Evolutionary conservation across 1,284 basidiomycete genomes (phyloP), one percentile per base, ranked within the genome.

Genomic region (Mycena citricolor): DNA sequence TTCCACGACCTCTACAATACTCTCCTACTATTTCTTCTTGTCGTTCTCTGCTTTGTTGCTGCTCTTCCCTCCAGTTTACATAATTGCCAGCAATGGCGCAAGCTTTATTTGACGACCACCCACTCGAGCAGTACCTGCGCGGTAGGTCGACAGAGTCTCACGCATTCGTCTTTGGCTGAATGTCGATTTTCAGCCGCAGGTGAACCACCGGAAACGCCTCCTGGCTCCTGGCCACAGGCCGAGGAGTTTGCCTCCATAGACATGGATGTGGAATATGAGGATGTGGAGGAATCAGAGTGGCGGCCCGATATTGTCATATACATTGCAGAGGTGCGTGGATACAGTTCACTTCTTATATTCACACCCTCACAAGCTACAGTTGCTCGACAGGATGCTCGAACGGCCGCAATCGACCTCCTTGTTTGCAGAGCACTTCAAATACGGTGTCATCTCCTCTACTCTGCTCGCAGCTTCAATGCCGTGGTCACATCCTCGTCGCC

Each of bases 371-470:
- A 21, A 48, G 50, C 25, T 52, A 11, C 39, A 46, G n/a, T 32
- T 40, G 4, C 7, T 49, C 10, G n/a, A n/a, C n/a, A n/a, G n/a
- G n/a, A n/a, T n/a, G n/a, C 26, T 43, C 22, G 17, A 38, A 14
- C n/a, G 35, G 8, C 47, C 44, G 20, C 20, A 35, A 30, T 61
- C 61, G 20, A 61, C 70, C 10, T 71, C 61, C 53, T 68, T 67
- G 28, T 86, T 89, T 54, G 76, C 80, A 12, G 87, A 90, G 63
- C 81, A 77, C 35, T 90, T 90, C 75, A 89, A 89, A 63, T 90
- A 90, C 71, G 79, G 78, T 47, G 76, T 90, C n/a, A 89, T 90
- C 47, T 88, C 87, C 4, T 90, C 87, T 1, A 80, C 86, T 3
- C 69, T 90, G 7, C 72, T 90, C 14, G 77, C 83, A 3, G 60